Percentiles rank a stretch among this genome's conserved stretches.
phyloP scores from a whole-genome alignment of 2,329 filamentous ascomycete species.

The Didymellaceae sp. region DNA sequence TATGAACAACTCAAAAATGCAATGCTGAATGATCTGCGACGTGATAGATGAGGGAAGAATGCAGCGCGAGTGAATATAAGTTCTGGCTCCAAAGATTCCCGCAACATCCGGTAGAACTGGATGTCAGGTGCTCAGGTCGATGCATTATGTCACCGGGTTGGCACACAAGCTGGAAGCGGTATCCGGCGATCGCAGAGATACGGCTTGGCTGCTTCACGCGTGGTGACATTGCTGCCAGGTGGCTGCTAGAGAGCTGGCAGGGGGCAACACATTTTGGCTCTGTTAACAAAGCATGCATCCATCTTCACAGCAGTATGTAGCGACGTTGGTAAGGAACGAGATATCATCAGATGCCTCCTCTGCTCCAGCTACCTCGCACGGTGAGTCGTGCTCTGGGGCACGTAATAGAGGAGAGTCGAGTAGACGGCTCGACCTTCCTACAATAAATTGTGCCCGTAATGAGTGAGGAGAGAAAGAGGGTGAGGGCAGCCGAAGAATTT shows the following conservation, averaged over 20 bases:
- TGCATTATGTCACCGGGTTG: no score
- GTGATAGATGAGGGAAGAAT: background rate
- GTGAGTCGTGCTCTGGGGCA: slow-evolving; percentile 64
- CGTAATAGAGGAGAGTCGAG: slow-evolving; percentile 67
- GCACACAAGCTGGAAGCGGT: slow-evolving; percentile 3
- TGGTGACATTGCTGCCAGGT: background rate
- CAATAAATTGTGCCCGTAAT: slow-evolving; percentile 71
- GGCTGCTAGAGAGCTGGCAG: no score
- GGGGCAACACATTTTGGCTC: no score
- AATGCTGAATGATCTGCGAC: no score
- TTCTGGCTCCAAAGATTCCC: background rate
- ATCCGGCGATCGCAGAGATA: background rate
- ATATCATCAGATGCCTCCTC: slow-evolving; percentile 65
- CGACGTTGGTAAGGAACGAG: slow-evolving; percentile 71
- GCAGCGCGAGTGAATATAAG: no score
- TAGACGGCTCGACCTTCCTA: slow-evolving; percentile 61
- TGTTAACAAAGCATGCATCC: background rate
- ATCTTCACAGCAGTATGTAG: slow-evolving; percentile 55
- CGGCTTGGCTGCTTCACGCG: background rate
- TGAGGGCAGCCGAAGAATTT: slow-evolving; percentile 30
- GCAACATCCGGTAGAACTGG: slow-evolving; percentile 4
- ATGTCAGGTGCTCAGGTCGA: no score
- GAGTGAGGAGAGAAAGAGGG: slow-evolving; percentile 55
- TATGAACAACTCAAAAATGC: background rate
- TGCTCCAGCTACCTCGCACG: slow-evolving; percentile 70